Evolutionary conservation across 1,284 basidiomycete genomes (phyloP).

Genomic region (Leccinum griseonigrum): DNA sequence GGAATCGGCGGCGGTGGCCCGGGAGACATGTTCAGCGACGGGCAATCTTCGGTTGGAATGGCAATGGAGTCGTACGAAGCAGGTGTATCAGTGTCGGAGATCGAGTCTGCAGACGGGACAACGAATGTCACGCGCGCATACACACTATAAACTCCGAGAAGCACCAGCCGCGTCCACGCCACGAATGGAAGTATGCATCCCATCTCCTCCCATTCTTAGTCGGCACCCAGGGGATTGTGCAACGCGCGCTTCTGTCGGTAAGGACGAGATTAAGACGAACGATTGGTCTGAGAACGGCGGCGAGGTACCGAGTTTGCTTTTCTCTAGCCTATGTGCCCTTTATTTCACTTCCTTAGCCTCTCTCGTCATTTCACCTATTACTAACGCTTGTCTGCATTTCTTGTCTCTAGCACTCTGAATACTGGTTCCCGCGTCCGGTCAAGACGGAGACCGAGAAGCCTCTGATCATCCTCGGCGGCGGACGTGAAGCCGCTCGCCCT

Average conservation of each 20-base stretch:
- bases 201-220: constrained; percentile 59
- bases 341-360: not conserved
- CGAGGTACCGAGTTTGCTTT: constrained; percentile 22
- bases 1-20: constrained; percentile 52
- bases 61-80: constrained; percentile 7
- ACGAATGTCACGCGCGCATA: constrained; percentile 5
- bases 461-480: constrained; percentile 74
- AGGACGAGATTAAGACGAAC: constrained; percentile 35
- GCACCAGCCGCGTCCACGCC: constrained; percentile 64
- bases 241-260: constrained; percentile 47
- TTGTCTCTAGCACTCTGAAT: constrained; percentile 45
- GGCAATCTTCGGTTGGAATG: not conserved
- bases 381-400: not conserved
- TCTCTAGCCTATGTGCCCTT: too few species aligned
- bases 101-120: constrained; percentile 22
- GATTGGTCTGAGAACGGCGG: constrained; percentile 44
- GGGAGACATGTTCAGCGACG: constrained; percentile 30
- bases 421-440: constrained; percentile 78
- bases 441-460: constrained; percentile 38
- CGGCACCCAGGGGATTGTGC: constrained; percentile 55
- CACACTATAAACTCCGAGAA: constrained; percentile 51
- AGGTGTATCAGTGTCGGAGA: constrained; percentile 14
- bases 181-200: constrained; percentile 73
- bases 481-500: constrained; percentile 44
- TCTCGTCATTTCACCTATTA: constrained; percentile 6